Evolutionary conservation across 2,329 filamentous ascomycete species (phyloP).

Genomic region (Furcasterigmium furcatum): DNA sequence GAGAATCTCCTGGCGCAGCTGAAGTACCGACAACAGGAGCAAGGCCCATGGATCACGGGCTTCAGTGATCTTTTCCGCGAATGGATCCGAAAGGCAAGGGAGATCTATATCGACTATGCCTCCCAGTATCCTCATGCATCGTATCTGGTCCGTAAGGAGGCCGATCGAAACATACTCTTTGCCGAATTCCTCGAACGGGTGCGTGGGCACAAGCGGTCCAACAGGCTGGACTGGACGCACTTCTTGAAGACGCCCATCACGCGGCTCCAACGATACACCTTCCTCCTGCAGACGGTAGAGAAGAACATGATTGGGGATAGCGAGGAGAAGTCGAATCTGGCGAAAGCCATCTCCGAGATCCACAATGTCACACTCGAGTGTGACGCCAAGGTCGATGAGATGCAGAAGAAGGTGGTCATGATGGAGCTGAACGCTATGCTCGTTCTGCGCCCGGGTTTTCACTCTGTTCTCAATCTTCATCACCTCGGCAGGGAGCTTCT

Average conservation of each 20-base stretch:
- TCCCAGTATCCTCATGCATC: conserved; percentile 81
- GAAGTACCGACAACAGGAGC: conserved; percentile 94
- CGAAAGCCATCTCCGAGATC: conserved; percentile 86
- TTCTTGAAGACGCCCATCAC: conserved; percentile 94
- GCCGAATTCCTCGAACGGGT: conserved; percentile 79
- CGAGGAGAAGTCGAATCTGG: conserved; percentile 84
- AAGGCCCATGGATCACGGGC: conserved; percentile 89
- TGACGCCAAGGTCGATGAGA: conserved; percentile 87
- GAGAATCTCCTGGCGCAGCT: conserved; percentile 88
- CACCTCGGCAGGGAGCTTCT: conserved; percentile 92
- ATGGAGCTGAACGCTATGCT: conserved; percentile 81
- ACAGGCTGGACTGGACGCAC: conserved; percentile 87
- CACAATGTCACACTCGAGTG: conserved; percentile 86
- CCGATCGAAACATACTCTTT: conserved; percentile 82
- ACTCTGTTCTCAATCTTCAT: conserved; percentile 84
- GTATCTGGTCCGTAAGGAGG: conserved; percentile 79
- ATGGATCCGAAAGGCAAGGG: conserved; percentile 93
- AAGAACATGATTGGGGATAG: conserved; percentile 80
- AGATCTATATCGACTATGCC: conserved; percentile 89
- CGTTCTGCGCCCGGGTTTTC: conserved; percentile 82
- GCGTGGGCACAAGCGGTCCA: conserved; percentile 73
- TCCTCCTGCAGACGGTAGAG: conserved; percentile 78
- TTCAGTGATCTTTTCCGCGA: conserved; percentile 98
- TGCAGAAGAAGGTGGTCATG: conserved; percentile 85
- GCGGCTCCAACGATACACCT: conserved; percentile 82